Conservation (phyloP, 1,139 yeast genomes). For the Candida glucosophila region DNA sequence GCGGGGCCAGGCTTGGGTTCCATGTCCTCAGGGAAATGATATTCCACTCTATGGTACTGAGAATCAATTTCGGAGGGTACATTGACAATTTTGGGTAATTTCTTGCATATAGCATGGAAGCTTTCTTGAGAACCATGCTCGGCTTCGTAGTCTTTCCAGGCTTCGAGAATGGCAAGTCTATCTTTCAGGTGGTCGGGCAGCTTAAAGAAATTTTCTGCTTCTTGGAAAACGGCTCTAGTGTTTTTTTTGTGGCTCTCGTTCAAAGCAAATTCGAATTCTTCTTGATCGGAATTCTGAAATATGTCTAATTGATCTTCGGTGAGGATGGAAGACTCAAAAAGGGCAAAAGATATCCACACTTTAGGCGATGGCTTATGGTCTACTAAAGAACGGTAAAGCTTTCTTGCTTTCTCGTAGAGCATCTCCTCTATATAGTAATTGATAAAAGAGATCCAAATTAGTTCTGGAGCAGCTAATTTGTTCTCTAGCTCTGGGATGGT, state of each 20-base stretch:
- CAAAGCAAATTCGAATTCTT: constrained; percentile 44
- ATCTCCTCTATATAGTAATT: constrained; percentile 52
- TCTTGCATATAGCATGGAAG: constrained; percentile 25
- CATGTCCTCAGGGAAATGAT: constrained; percentile 59
- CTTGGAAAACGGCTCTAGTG: constrained; percentile 48
- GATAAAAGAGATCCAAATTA: constrained; percentile 43
- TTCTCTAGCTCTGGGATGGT: constrained; percentile 7
- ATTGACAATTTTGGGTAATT: constrained; percentile 52
- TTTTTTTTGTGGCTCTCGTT: constrained; percentile 42
- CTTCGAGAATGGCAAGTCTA: constrained; percentile 49
- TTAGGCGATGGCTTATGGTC: constrained; percentile 24
- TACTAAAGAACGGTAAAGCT: constrained; percentile 38
- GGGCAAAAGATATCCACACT: constrained; percentile 62
- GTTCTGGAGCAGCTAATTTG: constrained; percentile 10
- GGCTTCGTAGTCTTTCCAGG: constrained; percentile 59
- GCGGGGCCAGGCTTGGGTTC: constrained; percentile 9
- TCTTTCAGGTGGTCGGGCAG: constrained; percentile 26
- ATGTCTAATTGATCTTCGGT: constrained; percentile 39
- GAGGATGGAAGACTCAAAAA: constrained; percentile 66
- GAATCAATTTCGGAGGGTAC: constrained; percentile 35
- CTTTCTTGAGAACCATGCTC: constrained; percentile 47
- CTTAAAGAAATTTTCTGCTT: constrained; percentile 43
- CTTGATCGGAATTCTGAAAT: constrained; percentile 31
- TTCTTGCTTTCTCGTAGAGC: constrained; percentile 51
- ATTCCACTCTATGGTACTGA: constrained; percentile 56